These are phyloP conservation scores for Debaryomyces fabryi DNA, from an alignment of 1,139 yeast species.

Conservation along the genomic window DNA sequence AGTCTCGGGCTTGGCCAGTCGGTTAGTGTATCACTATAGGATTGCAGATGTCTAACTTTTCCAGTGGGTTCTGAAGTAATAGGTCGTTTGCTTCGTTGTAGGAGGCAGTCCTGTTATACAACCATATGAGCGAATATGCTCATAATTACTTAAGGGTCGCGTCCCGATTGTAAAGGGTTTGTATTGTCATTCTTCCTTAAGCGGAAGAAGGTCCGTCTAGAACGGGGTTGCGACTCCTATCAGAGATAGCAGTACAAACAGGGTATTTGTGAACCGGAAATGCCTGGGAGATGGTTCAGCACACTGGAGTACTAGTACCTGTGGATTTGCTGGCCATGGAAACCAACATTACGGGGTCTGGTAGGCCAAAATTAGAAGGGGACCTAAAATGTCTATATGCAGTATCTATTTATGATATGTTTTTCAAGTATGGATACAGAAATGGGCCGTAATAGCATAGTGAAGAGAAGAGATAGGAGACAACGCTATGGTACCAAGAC, in stretches of 20 bases:
- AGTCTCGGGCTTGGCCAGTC: neutral
- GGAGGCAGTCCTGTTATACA: neutral
- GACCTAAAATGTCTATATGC: neutral
- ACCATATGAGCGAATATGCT: neutral
- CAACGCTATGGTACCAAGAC: neutral
- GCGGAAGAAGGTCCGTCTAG: neutral
- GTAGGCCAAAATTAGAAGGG: neutral
- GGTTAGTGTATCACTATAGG: neutral
- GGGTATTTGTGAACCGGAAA: neutral
- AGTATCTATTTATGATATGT: neutral
- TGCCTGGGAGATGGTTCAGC: too few relatives aligned
- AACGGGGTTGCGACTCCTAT: neutral
- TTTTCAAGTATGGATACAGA: neutral
- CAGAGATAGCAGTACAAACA: neutral
- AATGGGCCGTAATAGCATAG: neutral
- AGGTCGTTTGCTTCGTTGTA: neutral
- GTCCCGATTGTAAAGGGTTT: conserved; percentile 1
- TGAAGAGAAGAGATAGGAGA: neutral
- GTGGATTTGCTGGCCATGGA: neutral
- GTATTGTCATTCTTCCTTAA: neutral
- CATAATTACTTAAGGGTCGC: conserved; percentile 3
- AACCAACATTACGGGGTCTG: neutral
- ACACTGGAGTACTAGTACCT: neutral
- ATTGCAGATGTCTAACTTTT: neutral
- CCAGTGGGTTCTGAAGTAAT: neutral